These are phyloP conservation scores for Penicillium sp. DNA, from an alignment of 2,329 filamentous ascomycete species.

Conservation along the genomic window DNA sequence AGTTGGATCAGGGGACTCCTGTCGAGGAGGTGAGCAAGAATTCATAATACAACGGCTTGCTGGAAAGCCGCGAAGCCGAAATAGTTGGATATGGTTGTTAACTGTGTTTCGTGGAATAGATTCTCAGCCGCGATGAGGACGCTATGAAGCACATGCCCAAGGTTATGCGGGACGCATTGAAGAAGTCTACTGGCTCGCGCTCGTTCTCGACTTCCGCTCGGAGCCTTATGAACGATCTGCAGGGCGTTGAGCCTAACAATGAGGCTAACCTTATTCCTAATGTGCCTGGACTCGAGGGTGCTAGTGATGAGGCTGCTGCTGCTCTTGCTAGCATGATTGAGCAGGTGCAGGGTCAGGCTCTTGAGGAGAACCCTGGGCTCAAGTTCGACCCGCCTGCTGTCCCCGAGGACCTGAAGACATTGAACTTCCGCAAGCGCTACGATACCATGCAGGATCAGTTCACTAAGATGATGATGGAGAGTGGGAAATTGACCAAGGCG, in stretches of 20 bases:
- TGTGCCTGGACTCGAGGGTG: not conserved
- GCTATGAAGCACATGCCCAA: slow-evolving; percentile 63
- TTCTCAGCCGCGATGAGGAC: slow-evolving; percentile 63
- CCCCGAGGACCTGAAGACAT: slow-evolving; percentile 54
- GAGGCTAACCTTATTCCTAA: not conserved
- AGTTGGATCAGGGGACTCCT: slow-evolving; percentile 65
- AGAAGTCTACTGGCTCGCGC: slow-evolving; percentile 48
- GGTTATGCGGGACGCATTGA: slow-evolving; percentile 63
- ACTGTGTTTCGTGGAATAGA: slow-evolving; percentile 43
- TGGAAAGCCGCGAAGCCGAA: not conserved
- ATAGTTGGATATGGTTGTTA: not conserved
- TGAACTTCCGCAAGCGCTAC: slow-evolving; percentile 76
- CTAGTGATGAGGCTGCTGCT: slow-evolving; percentile 32
- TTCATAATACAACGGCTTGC: not conserved
- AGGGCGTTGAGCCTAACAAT: slow-evolving; percentile 21
- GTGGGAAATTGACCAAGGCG: slow-evolving; percentile 88
- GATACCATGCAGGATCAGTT: slow-evolving; percentile 82
- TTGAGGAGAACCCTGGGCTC: slow-evolving; percentile 56
- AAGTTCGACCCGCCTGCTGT: slow-evolving; percentile 75
- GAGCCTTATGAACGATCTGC: slow-evolving; percentile 35
- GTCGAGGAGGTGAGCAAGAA: slow-evolving; percentile 59
- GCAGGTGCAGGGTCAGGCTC: slow-evolving; percentile 34
- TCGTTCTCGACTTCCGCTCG: slow-evolving; percentile 60
- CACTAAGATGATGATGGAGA: slow-evolving; percentile 84
- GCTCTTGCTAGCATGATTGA: slow-evolving; percentile 40